Evolutionary conservation across 2,329 filamentous ascomycete genomes (phyloP).

Genomic region (Cephalotrichum gorgonifer): DNA sequence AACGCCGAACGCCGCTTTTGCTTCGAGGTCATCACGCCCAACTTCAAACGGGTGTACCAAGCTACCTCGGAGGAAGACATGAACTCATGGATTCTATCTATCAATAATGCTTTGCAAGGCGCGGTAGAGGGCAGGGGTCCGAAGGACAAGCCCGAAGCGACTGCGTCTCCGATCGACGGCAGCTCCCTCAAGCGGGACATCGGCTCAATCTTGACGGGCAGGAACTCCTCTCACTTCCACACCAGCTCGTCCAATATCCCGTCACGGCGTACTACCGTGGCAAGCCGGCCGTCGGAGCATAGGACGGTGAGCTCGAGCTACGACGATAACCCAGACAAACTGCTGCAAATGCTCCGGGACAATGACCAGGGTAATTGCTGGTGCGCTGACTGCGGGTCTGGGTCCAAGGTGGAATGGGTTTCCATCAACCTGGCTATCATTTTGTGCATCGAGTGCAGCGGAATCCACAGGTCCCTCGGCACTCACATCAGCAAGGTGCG

Average conservation of each 20-base stretch:
- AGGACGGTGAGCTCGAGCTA: slow-evolving; percentile 60
- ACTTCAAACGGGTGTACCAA: slow-evolving; percentile 93
- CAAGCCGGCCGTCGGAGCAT: slow-evolving; percentile 66
- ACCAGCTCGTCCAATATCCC: slow-evolving; percentile 45
- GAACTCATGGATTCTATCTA: slow-evolving; percentile 89
- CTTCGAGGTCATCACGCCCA: slow-evolving; percentile 96
- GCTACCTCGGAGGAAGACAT: slow-evolving; percentile 97
- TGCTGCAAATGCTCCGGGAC: slow-evolving; percentile 79
- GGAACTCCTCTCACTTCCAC: slow-evolving; percentile 42
- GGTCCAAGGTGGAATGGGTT: slow-evolving; percentile 94
- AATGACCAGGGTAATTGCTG: slow-evolving; percentile 86
- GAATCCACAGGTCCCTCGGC: slow-evolving; percentile 89
- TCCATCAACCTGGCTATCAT: slow-evolving; percentile 96
- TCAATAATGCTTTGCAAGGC: slow-evolving; percentile 95
- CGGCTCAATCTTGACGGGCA: slow-evolving; percentile 84
- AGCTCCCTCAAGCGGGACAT: slow-evolving; percentile 64
- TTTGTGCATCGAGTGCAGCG: slow-evolving; percentile 94
- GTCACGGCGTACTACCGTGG: slow-evolving; percentile 79
- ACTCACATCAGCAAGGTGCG: slow-evolving; percentile 97
- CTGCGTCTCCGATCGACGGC: background rate
- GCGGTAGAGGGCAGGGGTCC: slow-evolving; percentile 75
- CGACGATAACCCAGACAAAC: slow-evolving; percentile 74
- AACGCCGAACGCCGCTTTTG: slow-evolving; percentile 93
- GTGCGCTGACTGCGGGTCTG: slow-evolving; percentile 91
- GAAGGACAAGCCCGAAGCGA: slow-evolving; percentile 33